These are phyloP conservation scores for Guadua angustifolia DNA, from an alignment of 176 grass and related monocot genomes.

Conservation along the genomic window DNA sequence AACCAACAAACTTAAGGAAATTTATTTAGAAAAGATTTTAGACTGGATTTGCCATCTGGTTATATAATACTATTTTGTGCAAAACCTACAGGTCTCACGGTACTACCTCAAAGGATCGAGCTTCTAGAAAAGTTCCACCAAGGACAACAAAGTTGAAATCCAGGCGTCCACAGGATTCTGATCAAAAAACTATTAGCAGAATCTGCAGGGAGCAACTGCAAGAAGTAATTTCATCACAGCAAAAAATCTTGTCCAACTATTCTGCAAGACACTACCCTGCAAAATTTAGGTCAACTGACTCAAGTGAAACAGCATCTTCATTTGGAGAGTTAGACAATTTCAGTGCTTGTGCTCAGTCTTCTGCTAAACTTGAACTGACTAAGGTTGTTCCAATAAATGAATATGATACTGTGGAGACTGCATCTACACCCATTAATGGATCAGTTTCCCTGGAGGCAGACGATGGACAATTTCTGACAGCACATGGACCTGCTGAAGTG, in stretches of 20 bases:
- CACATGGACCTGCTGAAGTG: constrained; percentile 37
- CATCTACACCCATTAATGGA: constrained; percentile 40
- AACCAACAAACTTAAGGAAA: background rate
- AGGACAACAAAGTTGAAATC: constrained; percentile 78
- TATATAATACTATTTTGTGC: constrained; percentile 34
- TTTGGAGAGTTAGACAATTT: constrained; percentile 45
- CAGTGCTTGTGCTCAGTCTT: constrained; percentile 34
- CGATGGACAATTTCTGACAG: constrained; percentile 34
- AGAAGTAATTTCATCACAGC: constrained; percentile 78
- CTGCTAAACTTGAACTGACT: constrained; percentile 47
- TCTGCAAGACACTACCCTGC: constrained; percentile 46
- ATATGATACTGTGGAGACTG: constrained; percentile 31
- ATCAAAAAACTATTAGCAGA: constrained; percentile 54
- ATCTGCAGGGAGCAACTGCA: constrained; percentile 62
- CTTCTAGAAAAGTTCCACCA: constrained; percentile 66
- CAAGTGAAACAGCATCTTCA: constrained; percentile 52
- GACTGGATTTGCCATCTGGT: constrained; percentile 36
- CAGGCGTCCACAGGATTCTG: constrained; percentile 48
- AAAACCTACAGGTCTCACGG: constrained; percentile 54
- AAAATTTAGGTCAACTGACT: constrained; percentile 58
- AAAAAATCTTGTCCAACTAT: constrained; percentile 66
- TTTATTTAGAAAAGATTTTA: constrained; percentile 21
- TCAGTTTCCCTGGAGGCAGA: constrained; percentile 38
- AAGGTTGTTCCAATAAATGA: constrained; percentile 56
- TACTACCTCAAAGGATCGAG: constrained; percentile 55